A percentile compares a stretch with the other conserved stretches of the same genome.
Evolutionary conservation across 1,284 basidiomycete species (phyloP).

Genomic region (Golubevia pallescens): DNA sequence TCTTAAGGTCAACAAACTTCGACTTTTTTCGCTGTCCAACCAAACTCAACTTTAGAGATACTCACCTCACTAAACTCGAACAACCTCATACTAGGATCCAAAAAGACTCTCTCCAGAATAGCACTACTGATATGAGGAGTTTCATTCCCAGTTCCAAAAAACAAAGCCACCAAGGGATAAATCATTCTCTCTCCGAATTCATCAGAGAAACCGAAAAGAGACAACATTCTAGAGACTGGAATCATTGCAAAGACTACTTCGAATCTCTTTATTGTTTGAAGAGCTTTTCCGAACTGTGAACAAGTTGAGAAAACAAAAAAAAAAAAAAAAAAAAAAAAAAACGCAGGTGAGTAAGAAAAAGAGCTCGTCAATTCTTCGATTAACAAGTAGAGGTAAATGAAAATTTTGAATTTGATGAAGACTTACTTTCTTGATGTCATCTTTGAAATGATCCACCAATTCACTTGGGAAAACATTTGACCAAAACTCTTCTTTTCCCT

Average conservation of each 20-base stretch:
- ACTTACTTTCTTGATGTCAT: slow-evolving; percentile 41
- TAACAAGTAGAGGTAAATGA: not conserved
- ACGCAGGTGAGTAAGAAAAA: not conserved
- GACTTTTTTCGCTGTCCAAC: no score
- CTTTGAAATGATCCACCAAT: slow-evolving; percentile 38
- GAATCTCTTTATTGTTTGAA: slow-evolving; percentile 49
- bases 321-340: no score
- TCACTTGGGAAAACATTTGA: slow-evolving; percentile 50
- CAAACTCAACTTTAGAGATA: slow-evolving; percentile 25
- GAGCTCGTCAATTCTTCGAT: not conserved
- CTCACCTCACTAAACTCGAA: slow-evolving; percentile 44
- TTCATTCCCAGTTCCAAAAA: slow-evolving; percentile 73
- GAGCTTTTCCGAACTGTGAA: slow-evolving; percentile 37
- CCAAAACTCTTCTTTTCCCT: slow-evolving; percentile 49
- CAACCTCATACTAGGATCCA: slow-evolving; percentile 70
- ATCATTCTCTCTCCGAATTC: slow-evolving; percentile 72
- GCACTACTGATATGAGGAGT: slow-evolving; percentile 71
- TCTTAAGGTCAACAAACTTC: not conserved
- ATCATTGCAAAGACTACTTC: slow-evolving; percentile 51
- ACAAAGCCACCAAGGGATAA: slow-evolving; percentile 71
- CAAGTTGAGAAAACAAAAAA: no score
- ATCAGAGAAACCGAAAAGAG: slow-evolving; percentile 43
- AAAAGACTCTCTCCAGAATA: slow-evolving; percentile 71
- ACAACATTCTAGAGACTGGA: slow-evolving; percentile 43
- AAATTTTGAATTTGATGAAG: not conserved